These are phyloP conservation scores for Corniculantispora saksenae DNA, from an alignment of 2,329 filamentous ascomycete genomes.

Conservation along the genomic window DNA sequence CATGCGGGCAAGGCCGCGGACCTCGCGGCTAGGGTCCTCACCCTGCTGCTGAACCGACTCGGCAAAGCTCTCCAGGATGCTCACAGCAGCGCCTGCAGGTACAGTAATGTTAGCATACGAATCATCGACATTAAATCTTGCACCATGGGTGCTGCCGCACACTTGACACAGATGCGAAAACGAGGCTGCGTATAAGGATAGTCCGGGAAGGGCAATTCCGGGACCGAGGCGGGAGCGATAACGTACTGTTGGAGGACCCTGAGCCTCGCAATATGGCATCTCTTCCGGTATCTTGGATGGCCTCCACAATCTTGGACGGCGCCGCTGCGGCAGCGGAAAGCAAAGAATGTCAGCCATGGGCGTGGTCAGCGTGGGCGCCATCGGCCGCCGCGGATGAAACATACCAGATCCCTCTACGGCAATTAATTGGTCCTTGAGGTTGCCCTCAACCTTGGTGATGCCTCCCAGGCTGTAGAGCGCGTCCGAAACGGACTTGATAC, in stretches of 20 bases:
- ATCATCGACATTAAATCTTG: background rate
- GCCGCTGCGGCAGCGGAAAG: conserved; percentile 62
- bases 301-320: conserved; percentile 83
- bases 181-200: background rate
- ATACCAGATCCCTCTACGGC: conserved; percentile 80
- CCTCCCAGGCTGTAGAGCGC: conserved; percentile 76
- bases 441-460: conserved; percentile 79
- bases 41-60: conserved; percentile 43
- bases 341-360: conserved; percentile 4
- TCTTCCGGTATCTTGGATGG: conserved; percentile 85
- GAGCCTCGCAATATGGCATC: conserved; percentile 93
- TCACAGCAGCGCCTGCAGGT: conserved; percentile 74
- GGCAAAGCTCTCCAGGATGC: conserved; percentile 87
- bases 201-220: background rate
- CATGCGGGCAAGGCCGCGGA: conserved; percentile 88
- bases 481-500: conserved; percentile 81
- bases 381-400: conserved; percentile 21
- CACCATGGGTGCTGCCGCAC: background rate
- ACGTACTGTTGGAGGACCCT: conserved; percentile 79
- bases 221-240: conserved; percentile 7
- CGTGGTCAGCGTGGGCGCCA: background rate
- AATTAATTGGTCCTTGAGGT: conserved; percentile 80
- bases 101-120: background rate
- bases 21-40: conserved; percentile 52
- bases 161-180: background rate